These are phyloP conservation scores for Colletotrichum sp. DNA, from an alignment of 2,329 filamentous ascomycete species.

Conservation along the genomic window DNA sequence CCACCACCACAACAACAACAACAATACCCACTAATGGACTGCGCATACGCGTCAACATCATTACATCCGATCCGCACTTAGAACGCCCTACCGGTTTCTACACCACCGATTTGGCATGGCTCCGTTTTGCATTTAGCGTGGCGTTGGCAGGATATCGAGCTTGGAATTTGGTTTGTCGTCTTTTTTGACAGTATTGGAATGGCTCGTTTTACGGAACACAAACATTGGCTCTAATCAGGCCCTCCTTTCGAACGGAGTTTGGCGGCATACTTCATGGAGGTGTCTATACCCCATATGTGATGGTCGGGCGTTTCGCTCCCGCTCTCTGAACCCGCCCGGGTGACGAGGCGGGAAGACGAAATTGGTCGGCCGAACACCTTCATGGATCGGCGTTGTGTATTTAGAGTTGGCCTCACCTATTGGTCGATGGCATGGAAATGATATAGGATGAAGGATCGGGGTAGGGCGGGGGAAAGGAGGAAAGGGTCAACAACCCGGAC, in stretches of 20 bases:
- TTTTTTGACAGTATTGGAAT: background rate
- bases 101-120: background rate
- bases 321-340: background rate
- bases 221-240: background rate
- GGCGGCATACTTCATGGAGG: slow-evolving; percentile 12
- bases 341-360: background rate
- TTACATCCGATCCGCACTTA: slow-evolving; percentile 1
- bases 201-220: background rate
- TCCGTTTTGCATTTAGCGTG: slow-evolving; percentile 20
- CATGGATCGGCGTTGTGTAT: slow-evolving; percentile 18
- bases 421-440: background rate
- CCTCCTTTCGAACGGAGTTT: background rate
- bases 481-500: background rate
- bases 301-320: background rate
- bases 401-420: slow-evolving; percentile 9
- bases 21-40: slow-evolving; percentile 18
- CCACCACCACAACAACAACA: background rate
- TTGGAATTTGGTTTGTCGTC: background rate
- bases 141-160: slow-evolving; percentile 14
- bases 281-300: slow-evolving; percentile 18
- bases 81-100: background rate
- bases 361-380: slow-evolving; percentile 14
- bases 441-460: background rate
- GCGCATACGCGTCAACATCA: background rate
- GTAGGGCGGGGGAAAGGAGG: background rate